Base-by-base conservation (phyloP, 2,329 filamentous ascomycete genomes). In the Beauveria sp. region DNA sequence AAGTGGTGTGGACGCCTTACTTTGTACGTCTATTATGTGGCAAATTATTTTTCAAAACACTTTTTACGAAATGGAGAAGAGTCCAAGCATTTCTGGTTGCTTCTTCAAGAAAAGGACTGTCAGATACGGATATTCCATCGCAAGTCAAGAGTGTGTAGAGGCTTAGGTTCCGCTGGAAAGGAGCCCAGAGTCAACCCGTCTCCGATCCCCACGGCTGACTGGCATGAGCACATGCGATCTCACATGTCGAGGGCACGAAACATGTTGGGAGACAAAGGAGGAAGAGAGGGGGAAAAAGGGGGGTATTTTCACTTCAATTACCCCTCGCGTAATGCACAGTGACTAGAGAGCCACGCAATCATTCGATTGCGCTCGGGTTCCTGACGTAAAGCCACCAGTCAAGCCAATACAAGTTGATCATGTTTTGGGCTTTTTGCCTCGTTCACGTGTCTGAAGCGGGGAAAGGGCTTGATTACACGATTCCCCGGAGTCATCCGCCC, bases 341-440 rank as follows among this genome's bases (percentile, higher is more conserved):
- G 48, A 60, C 24, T 54, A 50, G 47, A 47, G 5, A 26, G 48
- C 57, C 50, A 46, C 57, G 57, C 48, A 60, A 60, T 47, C 48
- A 44, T 1, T 26, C 12, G 6, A 54, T 24, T 37, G 22, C n/a
- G 56, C 48, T 59, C 56, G 56, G 46, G 18, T 59, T 52, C 47
- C 37, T 51, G 37, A 59, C 48, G 56, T 59, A 41, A 2, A 59
- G 6, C 34, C 37, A 2, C n/a, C n/a, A 12, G 10, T 30, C 14
- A 54, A 30, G 52, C 40, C 37, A 52, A 34, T 44, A 26, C 37
- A 4, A 12, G 37, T 37, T n/a, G 4, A 40, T 22, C 3, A 41
- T n/a, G 3, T 50, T 20, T 20, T 20, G 30, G 20, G 1, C 34
- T 26, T 12, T 22, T 41, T 34, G 28, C 18, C 30, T 9, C 5